Conservation (phyloP, 257 asterid genomes). For the Anisodus acutangulus region DNA sequence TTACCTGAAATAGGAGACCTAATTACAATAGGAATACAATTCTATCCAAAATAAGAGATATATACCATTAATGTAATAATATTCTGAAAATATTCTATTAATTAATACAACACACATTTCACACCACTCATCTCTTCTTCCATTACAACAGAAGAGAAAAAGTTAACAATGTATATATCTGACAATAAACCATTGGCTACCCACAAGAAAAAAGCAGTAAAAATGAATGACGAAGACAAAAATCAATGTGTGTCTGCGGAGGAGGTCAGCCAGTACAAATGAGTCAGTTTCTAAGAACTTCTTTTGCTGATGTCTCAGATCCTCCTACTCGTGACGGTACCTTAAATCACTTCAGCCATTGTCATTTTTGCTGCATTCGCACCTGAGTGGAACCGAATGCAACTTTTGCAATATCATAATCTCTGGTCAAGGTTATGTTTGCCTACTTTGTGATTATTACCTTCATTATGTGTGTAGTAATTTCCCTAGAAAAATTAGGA, state of each 20-base stretch:
- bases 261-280: too few relatives aligned
- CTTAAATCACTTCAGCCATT: neutral
- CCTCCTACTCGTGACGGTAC: neutral
- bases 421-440: neutral
- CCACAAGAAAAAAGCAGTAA: neutral
- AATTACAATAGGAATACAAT: too few relatives aligned
- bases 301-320: neutral
- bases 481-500: neutral
- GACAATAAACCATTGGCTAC: too few relatives aligned
- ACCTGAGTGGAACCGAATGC: neutral
- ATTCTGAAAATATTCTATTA: too few relatives aligned
- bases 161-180: too few relatives aligned
- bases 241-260: too few relatives aligned
- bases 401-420: conserved; percentile 1
- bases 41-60: too few relatives aligned
- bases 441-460: neutral
- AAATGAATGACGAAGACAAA: neutral
- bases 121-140: too few relatives aligned
- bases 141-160: too few relatives aligned
- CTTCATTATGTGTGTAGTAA: neutral
- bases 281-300: neutral
- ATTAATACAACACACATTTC: too few relatives aligned
- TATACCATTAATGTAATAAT: too few relatives aligned
- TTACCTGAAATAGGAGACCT: too few relatives aligned
- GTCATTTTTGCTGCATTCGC: neutral